phyloP scores from a whole-genome alignment of 2,329 filamentous ascomycete species.

The Stachybotrys chlorohalonatus region DNA sequence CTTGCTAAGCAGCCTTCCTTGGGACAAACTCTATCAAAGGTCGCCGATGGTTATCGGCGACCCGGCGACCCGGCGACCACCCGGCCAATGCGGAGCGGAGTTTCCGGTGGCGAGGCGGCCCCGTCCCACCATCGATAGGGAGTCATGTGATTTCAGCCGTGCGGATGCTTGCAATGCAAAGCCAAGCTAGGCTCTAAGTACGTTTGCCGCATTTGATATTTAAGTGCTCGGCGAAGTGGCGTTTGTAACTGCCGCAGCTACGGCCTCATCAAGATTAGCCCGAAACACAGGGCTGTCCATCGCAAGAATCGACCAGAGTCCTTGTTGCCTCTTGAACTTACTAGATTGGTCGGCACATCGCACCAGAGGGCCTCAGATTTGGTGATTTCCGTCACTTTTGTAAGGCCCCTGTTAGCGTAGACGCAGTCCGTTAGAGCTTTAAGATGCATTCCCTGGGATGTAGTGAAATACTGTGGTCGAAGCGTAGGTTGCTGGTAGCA shows the following conservation, averaged over 20 bases:
- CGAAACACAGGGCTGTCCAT: background rate
- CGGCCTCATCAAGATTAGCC: background rate
- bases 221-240: background rate
- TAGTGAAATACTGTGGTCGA: background rate
- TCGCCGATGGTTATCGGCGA: slow-evolving; percentile 1
- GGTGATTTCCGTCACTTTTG: too few species aligned
- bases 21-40: background rate
- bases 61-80: background rate
- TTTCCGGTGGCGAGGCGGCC: background rate
- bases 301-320: too few species aligned
- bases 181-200: too few species aligned
- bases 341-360: too few species aligned
- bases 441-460: background rate
- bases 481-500: too few species aligned
- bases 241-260: background rate
- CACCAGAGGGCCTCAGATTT: too few species aligned
- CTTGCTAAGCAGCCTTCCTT: too few species aligned
- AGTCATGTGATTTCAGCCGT: too few species aligned
- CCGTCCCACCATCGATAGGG: background rate
- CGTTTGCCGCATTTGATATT: background rate
- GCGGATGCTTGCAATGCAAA: too few species aligned
- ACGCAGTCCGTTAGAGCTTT: too few species aligned
- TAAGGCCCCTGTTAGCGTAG: too few species aligned
- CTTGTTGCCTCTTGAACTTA: too few species aligned
- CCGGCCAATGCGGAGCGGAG: background rate